Conservation (phyloP, 169 alveolate genomes). For the Plasmodium billcollinsi region DNA sequence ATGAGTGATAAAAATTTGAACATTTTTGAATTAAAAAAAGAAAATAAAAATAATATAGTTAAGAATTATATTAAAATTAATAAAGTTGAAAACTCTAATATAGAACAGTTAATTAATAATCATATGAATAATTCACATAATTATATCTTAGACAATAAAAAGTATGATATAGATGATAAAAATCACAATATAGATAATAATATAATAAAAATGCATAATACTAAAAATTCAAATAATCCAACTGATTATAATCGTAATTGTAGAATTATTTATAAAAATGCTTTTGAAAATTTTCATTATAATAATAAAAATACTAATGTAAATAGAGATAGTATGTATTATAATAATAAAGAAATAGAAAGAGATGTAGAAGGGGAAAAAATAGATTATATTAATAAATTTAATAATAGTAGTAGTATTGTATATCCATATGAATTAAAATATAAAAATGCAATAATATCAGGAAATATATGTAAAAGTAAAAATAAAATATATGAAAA, state of each 20-base stretch:
- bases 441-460: conserved; percentile 5
- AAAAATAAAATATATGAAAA: conserved; percentile 12
- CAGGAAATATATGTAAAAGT: conserved; percentile 30
- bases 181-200: conserved; percentile 10
- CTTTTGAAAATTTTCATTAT: conserved; percentile 28
- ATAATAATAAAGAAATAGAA: neutral
- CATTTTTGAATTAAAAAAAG: conserved; percentile 26
- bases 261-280: conserved; percentile 12
- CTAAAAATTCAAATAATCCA: neutral
- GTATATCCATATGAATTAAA: conserved; percentile 21
- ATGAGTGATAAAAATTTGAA: conserved; percentile 12
- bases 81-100: conserved; percentile 29
- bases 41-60: conserved; percentile 36
- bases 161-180: neutral
- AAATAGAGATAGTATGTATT: conserved; percentile 1
- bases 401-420: conserved; percentile 24
- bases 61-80: conserved; percentile 44
- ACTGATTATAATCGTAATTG: neutral
- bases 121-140: neutral
- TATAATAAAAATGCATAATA: neutral
- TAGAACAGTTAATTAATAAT: conserved; percentile 17
- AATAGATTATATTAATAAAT: conserved; percentile 6
- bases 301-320: conserved; percentile 12
- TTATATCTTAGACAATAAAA: conserved; percentile 5
- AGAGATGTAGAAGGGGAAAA: conserved; percentile 6